A percentile compares a stretch with the other conserved stretches of the same genome.
phyloP scores from a whole-genome alignment of 345 rosid genomes.

The Hibiscus trionum region DNA sequence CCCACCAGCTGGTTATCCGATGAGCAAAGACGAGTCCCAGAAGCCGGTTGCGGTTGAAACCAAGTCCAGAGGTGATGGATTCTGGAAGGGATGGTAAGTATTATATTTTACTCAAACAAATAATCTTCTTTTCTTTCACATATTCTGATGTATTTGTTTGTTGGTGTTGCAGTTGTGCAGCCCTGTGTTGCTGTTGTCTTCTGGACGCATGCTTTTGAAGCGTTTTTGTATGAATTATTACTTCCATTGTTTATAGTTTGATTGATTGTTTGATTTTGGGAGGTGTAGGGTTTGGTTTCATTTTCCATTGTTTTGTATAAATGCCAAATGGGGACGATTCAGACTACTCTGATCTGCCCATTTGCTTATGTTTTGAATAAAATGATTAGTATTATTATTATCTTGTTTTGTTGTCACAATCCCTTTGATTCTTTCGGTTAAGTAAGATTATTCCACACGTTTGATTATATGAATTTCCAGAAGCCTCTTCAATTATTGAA shows the following conservation, averaged over 20 bases:
- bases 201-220: conserved; percentile 14
- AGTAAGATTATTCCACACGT: background rate
- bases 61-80: conserved; percentile 14
- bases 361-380: background rate
- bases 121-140: background rate
- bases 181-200: conserved; percentile 7
- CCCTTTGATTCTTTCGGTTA: background rate
- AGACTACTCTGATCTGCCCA: background rate
- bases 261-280: background rate
- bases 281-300: background rate
- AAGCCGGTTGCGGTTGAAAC: background rate
- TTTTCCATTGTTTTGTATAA: background rate
- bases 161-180: conserved; percentile 7
- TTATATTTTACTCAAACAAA: background rate
- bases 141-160: background rate
- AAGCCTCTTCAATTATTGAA: too few relatives aligned
- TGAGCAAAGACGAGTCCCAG: background rate
- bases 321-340: background rate
- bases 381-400: background rate
- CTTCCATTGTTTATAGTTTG: background rate
- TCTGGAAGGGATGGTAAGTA: conserved; percentile 17
- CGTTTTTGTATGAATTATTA: background rate
- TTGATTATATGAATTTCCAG: background rate
- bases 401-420: background rate
- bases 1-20: conserved; percentile 11